Evolutionary conservation across 306 rosid genomes (phyloP).

Genomic region (Cyamopsis tetragonoloba): DNA sequence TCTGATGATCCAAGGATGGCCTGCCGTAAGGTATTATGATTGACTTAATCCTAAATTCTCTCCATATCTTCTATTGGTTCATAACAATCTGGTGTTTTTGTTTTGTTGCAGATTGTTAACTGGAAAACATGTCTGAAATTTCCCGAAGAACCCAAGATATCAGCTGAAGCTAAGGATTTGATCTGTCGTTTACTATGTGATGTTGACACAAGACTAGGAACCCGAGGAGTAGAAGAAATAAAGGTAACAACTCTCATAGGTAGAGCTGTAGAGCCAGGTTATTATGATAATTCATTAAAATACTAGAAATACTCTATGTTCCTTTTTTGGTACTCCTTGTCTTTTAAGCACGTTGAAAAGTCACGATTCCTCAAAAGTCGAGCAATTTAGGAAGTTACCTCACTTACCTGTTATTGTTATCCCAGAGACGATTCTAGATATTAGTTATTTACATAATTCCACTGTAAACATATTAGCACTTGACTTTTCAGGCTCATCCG

Average conservation of each 20-base stretch:
- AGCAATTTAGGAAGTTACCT: not conserved
- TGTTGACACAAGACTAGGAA: conserved; percentile 90
- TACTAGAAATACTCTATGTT: not conserved
- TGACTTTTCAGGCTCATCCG: conserved; percentile 79
- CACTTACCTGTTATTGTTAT: conserved; percentile 11
- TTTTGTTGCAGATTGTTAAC: conserved; percentile 77
- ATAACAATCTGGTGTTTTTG: conserved; percentile 2
- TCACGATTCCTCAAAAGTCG: not conserved
- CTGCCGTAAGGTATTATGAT: conserved; percentile 79
- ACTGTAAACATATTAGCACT: not conserved
- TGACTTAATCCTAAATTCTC: conserved; percentile 23
- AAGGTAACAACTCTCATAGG: conserved; percentile 54
- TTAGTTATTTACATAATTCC: not conserved
- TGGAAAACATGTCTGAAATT: conserved; percentile 96
- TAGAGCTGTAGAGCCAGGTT: not conserved
- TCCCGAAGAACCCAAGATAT: conserved; percentile 89
- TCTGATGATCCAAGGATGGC: conserved; percentile 99
- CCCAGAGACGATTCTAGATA: not conserved
- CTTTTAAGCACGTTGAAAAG: not conserved
- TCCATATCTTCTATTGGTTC: conserved; percentile 9
- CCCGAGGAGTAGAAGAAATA: conserved; percentile 86
- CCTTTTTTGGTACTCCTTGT: conserved; percentile 13
- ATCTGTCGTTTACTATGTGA: conserved; percentile 83
- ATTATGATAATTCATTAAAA: conserved; percentile 4
- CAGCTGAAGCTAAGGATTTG: conserved; percentile 78